Conservation (phyloP, 805 yeast genomes). For the Teunomyces atbi region DNA sequence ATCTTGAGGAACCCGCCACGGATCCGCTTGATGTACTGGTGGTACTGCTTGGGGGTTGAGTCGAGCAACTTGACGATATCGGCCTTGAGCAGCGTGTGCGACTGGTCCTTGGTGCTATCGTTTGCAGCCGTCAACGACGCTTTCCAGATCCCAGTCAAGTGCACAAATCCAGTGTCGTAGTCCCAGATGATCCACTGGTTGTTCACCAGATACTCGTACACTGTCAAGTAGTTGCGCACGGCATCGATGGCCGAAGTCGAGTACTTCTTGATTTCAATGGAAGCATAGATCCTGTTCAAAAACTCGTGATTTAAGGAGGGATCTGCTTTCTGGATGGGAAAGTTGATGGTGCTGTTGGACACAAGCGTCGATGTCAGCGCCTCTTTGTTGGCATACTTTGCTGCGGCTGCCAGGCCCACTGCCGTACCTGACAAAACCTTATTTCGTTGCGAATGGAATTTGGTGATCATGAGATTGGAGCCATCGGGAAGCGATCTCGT, state of each 20-base stretch:
- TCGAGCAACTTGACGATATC: slow-evolving; percentile 74
- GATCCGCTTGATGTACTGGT: slow-evolving; percentile 63
- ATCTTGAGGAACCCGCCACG: slow-evolving; percentile 90
- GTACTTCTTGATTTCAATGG: slow-evolving; percentile 45
- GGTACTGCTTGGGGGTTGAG: slow-evolving; percentile 58
- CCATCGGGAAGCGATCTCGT: neutral
- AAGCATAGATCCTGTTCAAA: slow-evolving; percentile 4
- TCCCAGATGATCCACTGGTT: slow-evolving; percentile 85
- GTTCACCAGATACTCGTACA: slow-evolving; percentile 67
- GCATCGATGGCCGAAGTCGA: slow-evolving; percentile 69
- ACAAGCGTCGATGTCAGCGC: slow-evolving; percentile 7
- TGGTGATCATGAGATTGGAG: neutral
- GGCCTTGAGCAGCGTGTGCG: slow-evolving; percentile 49
- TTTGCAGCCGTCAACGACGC: slow-evolving; percentile 27
- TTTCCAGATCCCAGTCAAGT: slow-evolving; percentile 87
- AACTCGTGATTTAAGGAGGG: neutral
- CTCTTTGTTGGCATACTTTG: neutral
- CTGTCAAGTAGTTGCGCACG: slow-evolving; percentile 60
- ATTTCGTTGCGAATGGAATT: slow-evolving; percentile 1
- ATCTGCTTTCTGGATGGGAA: slow-evolving; percentile 9
- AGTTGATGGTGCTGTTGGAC: slow-evolving; percentile 10
- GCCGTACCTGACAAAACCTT: neutral
- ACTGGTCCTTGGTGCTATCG: slow-evolving; percentile 2
- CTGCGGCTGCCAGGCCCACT: neutral
- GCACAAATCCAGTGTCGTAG: slow-evolving; percentile 79